Percentiles rank a stretch among this genome's conserved stretches.
phyloP scores from a whole-genome alignment of 139 green algal genomes.

The Prasinococcaceae sp. region DNA sequence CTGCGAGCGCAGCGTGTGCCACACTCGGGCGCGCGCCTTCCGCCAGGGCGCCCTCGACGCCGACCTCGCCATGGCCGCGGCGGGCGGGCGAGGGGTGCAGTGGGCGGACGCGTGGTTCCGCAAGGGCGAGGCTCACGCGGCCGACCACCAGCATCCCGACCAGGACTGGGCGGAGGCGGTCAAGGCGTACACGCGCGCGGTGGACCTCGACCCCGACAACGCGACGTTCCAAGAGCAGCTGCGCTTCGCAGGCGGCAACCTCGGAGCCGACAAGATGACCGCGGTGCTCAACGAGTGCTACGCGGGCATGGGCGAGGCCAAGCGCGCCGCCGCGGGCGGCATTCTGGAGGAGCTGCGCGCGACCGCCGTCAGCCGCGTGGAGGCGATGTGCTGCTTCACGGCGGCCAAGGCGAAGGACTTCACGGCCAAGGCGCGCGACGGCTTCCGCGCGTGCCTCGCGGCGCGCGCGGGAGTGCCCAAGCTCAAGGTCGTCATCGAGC shows the following conservation, averaged over 20 bases:
- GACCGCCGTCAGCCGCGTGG: neutral
- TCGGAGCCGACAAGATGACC: neutral
- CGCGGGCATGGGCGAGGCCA: no score
- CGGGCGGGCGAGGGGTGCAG: neutral
- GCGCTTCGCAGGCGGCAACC: slow-evolving; percentile 10
- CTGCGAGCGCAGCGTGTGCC: slow-evolving; percentile 8
- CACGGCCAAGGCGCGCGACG: neutral
- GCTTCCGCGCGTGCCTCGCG: slow-evolving; percentile 8
- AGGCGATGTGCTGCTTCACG: neutral
- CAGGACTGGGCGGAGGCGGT: slow-evolving; percentile 6
- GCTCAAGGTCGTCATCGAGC: slow-evolving; percentile 1
- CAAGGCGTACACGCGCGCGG: slow-evolving; percentile 15
- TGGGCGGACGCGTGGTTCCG: slow-evolving; percentile 8
- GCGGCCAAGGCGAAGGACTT: neutral
- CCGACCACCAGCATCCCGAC: slow-evolving; percentile 24
- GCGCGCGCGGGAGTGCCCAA: neutral
- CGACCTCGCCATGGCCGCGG: neutral
- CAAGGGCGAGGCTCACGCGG: slow-evolving; percentile 19
- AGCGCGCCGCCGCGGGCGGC: no score
- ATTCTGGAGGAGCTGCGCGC: no score
- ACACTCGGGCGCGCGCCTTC: slow-evolving; percentile 21
- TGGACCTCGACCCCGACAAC: slow-evolving; percentile 3
- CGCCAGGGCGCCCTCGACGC: slow-evolving; percentile 14
- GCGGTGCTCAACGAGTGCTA: neutral
- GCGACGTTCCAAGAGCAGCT: slow-evolving; percentile 7